phyloP scores from a whole-genome alignment of 2,329 filamentous ascomycete genomes.

The Colletotrichum neosansevieriae region DNA sequence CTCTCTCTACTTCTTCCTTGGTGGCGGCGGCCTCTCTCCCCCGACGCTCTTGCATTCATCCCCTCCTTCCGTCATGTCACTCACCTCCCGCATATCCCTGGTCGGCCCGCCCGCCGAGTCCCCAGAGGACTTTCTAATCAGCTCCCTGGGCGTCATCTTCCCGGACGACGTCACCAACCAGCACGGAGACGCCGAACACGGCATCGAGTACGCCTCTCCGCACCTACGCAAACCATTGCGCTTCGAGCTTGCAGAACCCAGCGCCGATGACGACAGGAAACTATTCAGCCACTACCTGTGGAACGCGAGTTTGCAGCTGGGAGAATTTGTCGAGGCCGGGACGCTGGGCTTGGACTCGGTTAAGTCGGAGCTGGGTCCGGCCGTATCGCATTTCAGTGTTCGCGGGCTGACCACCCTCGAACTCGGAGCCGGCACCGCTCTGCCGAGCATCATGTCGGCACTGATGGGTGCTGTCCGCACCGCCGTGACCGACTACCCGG shows the following conservation, averaged over 20 bases:
- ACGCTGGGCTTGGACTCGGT: conserved; percentile 48
- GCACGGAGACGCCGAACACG: conserved; percentile 72
- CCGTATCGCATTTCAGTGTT: conserved; percentile 57
- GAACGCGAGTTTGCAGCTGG: conserved; percentile 72
- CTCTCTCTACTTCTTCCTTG: too few species aligned
- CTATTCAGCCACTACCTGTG: conserved; percentile 81
- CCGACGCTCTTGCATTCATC: conserved; percentile 18
- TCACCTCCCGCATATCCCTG: conserved; percentile 59
- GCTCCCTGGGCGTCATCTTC: conserved; percentile 73
- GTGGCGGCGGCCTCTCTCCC: not conserved
- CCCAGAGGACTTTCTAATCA: conserved; percentile 71
- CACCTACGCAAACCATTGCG: conserved; percentile 59
- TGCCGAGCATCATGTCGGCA: conserved; percentile 63
- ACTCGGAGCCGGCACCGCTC: conserved; percentile 74
- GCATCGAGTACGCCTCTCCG: conserved; percentile 70
- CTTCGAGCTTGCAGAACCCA: conserved; percentile 61
- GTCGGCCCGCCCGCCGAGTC: conserved; percentile 52
- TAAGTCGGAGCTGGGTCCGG: conserved; percentile 26
- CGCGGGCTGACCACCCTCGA: conserved; percentile 68
- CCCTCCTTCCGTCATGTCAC: conserved; percentile 51
- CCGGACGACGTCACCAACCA: conserved; percentile 74
- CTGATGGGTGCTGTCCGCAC: conserved; percentile 63
- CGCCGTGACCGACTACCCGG: conserved; percentile 76
- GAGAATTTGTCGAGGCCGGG: conserved; percentile 66
- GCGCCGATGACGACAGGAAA: conserved; percentile 64